Base-by-base conservation (phyloP, 495 filamentous ascomycete genomes). In the Aspergillus olivimuriae region DNA sequence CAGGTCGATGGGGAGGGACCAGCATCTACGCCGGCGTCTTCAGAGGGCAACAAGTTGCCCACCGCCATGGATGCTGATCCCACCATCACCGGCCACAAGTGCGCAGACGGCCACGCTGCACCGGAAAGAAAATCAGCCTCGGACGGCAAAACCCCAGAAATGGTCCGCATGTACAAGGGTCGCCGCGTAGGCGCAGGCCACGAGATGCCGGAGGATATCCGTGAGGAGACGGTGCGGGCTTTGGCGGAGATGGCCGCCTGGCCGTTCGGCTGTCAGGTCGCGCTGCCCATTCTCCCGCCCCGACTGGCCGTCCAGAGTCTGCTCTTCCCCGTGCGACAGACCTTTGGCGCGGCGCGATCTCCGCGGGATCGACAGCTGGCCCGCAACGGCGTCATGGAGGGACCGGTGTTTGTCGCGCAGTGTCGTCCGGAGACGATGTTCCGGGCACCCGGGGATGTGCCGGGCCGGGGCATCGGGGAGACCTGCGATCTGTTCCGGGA, bases 221-320 rank as follows among this genome's bases (percentile, higher is more conserved):
- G 87, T 20, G 76, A 85, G 28, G 81, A 84, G 23, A 73, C 82
- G 11, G 61, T 94, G 22, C 70, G 77, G 7, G 73, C 79, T 11
- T 85, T 95, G 46, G 61, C 92, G 22, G 90, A 94, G 65, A 77
- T 86, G 33, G 77, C 84, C 1, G 75, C 81, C 6, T 94, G 87
- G 75, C 79, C 84, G 24, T 92, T 89, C 57, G 80, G 80, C 17
- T 89, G 85, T 63, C 84, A 84, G 39, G 73, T 87, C 31, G 66
- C 74, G 0, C 65, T 78, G 11, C 76, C 86, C 4, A 73, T 80
- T 7, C 58, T 71, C 12, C 79, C 80, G 28, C 86, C 85, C 2
- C 72, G 80, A 16, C 58, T 90, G 1, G 65, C 75, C 19, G 58
- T 88, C 16, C 63, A 70, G 28, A 66, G 64, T 34, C 46, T 82